Percentiles rank a stretch among this genome's conserved stretches.
These are phyloP conservation scores for Penicillium soppii DNA, from an alignment of 495 filamentous ascomycete genomes.

Conservation along the genomic window DNA sequence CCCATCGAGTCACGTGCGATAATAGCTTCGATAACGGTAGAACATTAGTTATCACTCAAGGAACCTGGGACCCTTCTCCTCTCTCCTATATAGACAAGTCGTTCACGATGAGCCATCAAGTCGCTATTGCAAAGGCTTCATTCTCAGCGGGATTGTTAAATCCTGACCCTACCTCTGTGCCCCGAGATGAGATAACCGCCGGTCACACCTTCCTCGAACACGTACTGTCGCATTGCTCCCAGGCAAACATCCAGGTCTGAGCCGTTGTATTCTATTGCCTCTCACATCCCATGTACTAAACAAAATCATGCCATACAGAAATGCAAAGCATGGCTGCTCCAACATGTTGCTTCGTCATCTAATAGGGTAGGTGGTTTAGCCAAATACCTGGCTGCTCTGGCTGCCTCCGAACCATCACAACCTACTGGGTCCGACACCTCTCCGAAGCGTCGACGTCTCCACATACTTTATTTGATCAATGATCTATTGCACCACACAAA, in stretches of 20 bases:
- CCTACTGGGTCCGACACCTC: conserved; percentile 44
- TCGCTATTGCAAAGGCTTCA: conserved; percentile 80
- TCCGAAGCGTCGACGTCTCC: conserved; percentile 66
- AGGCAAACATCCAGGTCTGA: conserved; percentile 95
- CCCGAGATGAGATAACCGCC: conserved; percentile 68
- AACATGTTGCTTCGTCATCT: conserved; percentile 66
- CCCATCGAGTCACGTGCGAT: conserved; percentile 15
- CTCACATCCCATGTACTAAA: conserved; percentile 43
- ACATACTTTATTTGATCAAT: conserved; percentile 79
- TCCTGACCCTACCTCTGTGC: conserved; percentile 68
- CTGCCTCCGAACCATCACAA: conserved; percentile 53
- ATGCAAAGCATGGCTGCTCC: conserved; percentile 83
- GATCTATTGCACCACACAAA: conserved; percentile 81
- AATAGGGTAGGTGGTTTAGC: conserved; percentile 64
- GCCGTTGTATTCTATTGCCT: conserved; percentile 30
- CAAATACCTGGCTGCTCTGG: conserved; percentile 73
- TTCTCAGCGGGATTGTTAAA: conserved; percentile 73
- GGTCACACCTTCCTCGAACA: conserved; percentile 69
- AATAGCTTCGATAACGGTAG: conserved; percentile 5
- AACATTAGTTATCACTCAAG: too few relatives aligned
- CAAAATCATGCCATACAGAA: conserved; percentile 58
- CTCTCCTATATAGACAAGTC: neutral
- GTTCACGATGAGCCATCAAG: conserved; percentile 73
- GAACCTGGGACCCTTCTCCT: neutral
- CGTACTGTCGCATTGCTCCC: conserved; percentile 71